Percentiles rank a stretch among this genome's conserved stretches.
phyloP scores from a whole-genome alignment of 352 stramenopile species.

The Globisporangium megalacanthum region DNA sequence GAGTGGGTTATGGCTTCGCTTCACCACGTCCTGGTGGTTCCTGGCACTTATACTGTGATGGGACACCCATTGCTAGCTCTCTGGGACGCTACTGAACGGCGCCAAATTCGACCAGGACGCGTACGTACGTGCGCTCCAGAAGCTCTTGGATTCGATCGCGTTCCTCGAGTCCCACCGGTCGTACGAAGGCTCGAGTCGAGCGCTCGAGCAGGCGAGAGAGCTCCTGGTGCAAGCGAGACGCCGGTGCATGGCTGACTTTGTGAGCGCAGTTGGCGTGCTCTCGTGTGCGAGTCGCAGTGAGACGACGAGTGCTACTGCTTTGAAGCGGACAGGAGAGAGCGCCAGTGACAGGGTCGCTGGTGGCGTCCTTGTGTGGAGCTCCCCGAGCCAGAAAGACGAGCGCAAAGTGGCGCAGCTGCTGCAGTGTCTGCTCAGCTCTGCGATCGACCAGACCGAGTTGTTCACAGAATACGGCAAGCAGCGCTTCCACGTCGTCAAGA shows the following conservation, averaged over 20 bases:
- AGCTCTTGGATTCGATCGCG: constrained; percentile 55
- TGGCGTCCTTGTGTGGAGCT: constrained; percentile 27
- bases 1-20: constrained; percentile 1
- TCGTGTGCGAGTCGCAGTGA: constrained; percentile 28
- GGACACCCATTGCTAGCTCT: constrained; percentile 28
- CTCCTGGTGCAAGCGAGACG: constrained; percentile 50
- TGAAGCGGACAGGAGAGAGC: background rate
- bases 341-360: background rate
- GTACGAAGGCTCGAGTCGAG: constrained; percentile 73
- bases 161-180: constrained; percentile 66
- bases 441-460: constrained; percentile 43
- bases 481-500: constrained; percentile 55
- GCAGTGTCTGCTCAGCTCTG: constrained; percentile 50
- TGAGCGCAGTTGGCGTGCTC: constrained; percentile 59
- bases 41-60: background rate
- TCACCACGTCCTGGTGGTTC: too few species aligned
- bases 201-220: constrained; percentile 59
- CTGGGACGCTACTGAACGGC: constrained; percentile 51
- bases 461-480: constrained; percentile 64
- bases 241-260: constrained; percentile 67
- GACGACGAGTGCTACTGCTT: background rate
- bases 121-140: constrained; percentile 59
- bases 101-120: constrained; percentile 69
- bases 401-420: constrained; percentile 55
- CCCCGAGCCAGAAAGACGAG: constrained; percentile 48